Evolutionary conservation across 805 yeast genomes (phyloP), one percentile per base, ranked within the genome.

Genomic region (Pichia deserticola): DNA sequence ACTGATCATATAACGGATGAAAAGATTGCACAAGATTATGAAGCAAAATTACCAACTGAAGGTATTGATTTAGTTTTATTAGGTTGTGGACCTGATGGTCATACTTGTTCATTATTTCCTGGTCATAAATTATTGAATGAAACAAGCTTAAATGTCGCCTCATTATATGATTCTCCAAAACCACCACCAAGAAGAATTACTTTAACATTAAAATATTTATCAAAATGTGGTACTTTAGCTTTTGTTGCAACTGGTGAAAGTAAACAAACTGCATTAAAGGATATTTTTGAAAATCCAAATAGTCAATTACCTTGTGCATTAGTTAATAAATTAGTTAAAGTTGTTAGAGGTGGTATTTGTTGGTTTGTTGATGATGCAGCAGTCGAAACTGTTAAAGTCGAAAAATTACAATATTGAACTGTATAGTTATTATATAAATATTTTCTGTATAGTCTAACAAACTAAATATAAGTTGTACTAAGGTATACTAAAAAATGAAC

Each of bases 21-120:
- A 40, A 74, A 69, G 40, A 78, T 86, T 57, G 89, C 95, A 5
- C 56, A 61, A 15, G 82, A 77, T 43, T 89, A 89, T 65, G 83
- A 77, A 55, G 52, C 71, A 1, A 69, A 72, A 40, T 66, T 89
- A 47, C 88, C 92, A 9, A 62, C 58, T 27, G 61, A 66, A 51
- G 51, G 52, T 7, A 60, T 82, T 32, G 96, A 89, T 66, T 70
- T 89, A 58, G 70, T 89, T 27, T 70, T 89, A 49, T 74, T 89
- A 54, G 97, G 97, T 27, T 86, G 93, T 65, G 97, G 97, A 7
- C 97, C 97, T 36, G 97, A 89, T 61, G 97, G 97, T 37, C 97
- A 89, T 66, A 89, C 96, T 5, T 87, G 96, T 70, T 89, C 97
- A 1, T 72, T 89, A 54, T 89, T 89, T 78, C 97, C 97, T 11